Conservation (phyloP, 345 rosid genomes). For the Eucalyptus cloeziana region DNA sequence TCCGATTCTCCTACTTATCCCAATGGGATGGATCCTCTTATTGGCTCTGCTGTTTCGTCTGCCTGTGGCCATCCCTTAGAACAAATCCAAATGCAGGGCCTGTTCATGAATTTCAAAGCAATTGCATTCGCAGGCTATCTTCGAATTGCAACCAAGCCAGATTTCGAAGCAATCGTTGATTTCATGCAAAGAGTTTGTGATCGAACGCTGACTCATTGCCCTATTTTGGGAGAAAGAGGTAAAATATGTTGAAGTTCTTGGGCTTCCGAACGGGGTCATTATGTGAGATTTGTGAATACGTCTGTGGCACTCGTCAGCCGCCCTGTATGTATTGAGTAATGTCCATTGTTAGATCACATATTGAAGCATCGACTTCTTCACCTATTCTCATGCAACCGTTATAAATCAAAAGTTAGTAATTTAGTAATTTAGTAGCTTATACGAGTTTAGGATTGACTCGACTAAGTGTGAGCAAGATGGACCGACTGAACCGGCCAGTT, state of each 20-base stretch:
- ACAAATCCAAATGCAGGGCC: not conserved
- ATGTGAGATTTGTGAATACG: not conserved
- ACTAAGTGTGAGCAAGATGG: no score
- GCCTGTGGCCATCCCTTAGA: not conserved
- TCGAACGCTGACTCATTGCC: not conserved
- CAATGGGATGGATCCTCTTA: not conserved
- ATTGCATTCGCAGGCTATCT: not conserved
- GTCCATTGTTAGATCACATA: not conserved
- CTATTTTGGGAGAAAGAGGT: not conserved
- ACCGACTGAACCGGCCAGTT: accelerated
- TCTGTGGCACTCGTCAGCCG: not conserved
- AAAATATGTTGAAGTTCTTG: not conserved
- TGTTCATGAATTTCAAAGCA: not conserved
- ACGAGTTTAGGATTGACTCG: no score
- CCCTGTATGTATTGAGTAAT: not conserved
- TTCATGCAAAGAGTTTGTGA: not conserved
- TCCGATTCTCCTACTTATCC: not conserved
- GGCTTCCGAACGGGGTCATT: not conserved
- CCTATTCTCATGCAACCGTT: not conserved
- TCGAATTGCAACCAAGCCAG: not conserved
- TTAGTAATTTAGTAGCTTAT: no score
- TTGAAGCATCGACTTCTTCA: not conserved
- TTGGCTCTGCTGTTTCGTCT: not conserved
- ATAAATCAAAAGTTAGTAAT: not conserved
- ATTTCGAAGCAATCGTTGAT: not conserved